Evolutionary conservation across 768 basidiomycete genomes (phyloP), one percentile per base, ranked within the genome.

Genomic region (Leccinum arenicola): DNA sequence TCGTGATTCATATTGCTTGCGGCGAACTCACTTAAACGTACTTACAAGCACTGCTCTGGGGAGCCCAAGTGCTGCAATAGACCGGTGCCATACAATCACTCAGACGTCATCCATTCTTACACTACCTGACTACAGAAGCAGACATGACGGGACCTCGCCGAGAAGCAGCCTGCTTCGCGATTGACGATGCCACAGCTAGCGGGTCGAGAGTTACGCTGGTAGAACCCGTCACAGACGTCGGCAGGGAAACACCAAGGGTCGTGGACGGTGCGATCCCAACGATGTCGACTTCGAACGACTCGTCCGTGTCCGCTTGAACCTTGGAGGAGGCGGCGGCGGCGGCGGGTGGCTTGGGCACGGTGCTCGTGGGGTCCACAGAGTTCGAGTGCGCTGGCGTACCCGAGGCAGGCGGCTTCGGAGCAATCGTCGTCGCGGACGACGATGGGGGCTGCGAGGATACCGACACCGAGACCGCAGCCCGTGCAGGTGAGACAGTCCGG

Each of bases 271-370:
- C 17, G 17, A 58, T 17, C 2, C 63, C 65, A 11, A 70, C 60
- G 21, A 71, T 38, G 47, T 71, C 67, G 7, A 71, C 45, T 43
- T 64, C 56, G 36, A 71, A 60, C 1, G 72, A 61, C 36, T 64
- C 54, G 11, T 54, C 58, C 35, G 57, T 45, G 10, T n/a, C 38
- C 25, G 55, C 49, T 6, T 49, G 50, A 11, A 23, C 27, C 19
- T 47, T 60, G 17, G 52, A 38, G 6, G 55, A 45, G 6, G 59
- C 25, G 25, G 25, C 25, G 25, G 25, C 14, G 3, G 40, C 33
- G 33, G 36, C 36, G 7, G 36, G 36, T 38, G 61, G 27, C 4
- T 47, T n/a, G 2, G 62, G 31, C 17, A 10, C 17, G 14, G 63
- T 48, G 10, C 58, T 60, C 31, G 33, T 36, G 15, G 11, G n/a